Conservation (phyloP, 176 grass and related monocot species). For the Puya raimondii region DNA sequence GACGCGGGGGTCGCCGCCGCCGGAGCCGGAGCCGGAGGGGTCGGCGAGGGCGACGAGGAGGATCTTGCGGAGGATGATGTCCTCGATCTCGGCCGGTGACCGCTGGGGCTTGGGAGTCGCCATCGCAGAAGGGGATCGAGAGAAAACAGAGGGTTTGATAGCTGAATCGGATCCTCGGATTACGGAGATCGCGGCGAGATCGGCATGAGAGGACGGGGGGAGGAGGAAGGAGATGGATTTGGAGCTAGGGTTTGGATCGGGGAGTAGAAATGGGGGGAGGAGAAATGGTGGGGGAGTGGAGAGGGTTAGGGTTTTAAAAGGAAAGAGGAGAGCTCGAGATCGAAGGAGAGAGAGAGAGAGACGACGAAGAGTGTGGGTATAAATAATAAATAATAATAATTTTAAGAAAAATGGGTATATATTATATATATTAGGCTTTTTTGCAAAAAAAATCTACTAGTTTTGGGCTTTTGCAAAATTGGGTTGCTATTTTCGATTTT, state of each 20-base stretch:
- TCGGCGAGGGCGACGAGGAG: slow-evolving; percentile 73
- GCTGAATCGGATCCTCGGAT: no score
- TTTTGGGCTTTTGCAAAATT: no score
- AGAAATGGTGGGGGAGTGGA: no score
- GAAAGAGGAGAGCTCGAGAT: background rate
- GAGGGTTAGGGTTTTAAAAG: background rate
- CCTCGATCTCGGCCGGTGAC: slow-evolving; percentile 73
- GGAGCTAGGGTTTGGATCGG: slow-evolving; percentile 8
- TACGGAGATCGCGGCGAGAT: no score
- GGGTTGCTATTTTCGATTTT: no score
- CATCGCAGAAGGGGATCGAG: slow-evolving; percentile 9
- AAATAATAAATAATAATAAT: no score
- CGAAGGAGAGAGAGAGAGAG: no score
- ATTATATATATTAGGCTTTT: no score
- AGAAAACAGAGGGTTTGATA: no score
- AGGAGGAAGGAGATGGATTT: background rate
- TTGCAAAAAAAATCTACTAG: no score
- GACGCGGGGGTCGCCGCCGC: slow-evolving; percentile 17
- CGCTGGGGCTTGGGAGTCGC: slow-evolving; percentile 50
- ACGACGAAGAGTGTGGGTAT: no score
- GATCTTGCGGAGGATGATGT: slow-evolving; percentile 97
- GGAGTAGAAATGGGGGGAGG: background rate
- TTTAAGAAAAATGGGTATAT: no score
- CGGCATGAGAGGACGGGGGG: background rate
- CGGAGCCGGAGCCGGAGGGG: slow-evolving; percentile 21